Conservation (phyloP, 2,329 filamentous ascomycete genomes). For the Diaporthe sp. region DNA sequence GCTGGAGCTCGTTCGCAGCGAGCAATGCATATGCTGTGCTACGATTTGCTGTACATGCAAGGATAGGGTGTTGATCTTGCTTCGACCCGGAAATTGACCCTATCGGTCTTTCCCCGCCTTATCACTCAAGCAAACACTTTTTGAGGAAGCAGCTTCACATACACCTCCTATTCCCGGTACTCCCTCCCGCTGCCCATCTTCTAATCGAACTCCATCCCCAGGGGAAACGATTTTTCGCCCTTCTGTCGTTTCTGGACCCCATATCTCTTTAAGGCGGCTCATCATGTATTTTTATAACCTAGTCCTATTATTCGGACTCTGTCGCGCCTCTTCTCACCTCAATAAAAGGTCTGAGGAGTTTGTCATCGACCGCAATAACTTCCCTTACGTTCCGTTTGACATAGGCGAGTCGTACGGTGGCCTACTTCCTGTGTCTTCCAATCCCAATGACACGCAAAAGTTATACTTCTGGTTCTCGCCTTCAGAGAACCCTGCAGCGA, state of each 20-base stretch:
- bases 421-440: constrained; percentile 67
- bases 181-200: not conserved
- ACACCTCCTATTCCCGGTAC: not conserved
- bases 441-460: constrained; percentile 54
- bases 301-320: not conserved
- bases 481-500: constrained; percentile 59
- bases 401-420: constrained; percentile 74
- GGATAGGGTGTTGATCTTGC: not conserved
- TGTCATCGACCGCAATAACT: constrained; percentile 70
- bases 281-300: constrained; percentile 1
- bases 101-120: constrained; percentile 6
- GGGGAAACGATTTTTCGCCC: not conserved
- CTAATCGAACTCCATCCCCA: no score
- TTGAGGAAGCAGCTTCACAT: not conserved
- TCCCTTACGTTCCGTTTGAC: constrained; percentile 78
- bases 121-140: not conserved
- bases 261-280: not conserved
- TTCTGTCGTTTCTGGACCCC: not conserved
- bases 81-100: not conserved
- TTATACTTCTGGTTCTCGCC: constrained; percentile 78
- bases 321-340: not conserved
- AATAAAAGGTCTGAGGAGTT: constrained; percentile 61
- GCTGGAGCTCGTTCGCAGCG: not conserved
- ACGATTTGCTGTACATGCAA: not conserved
- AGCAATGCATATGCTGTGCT: not conserved